Conservation (phyloP, 2,329 filamentous ascomycete genomes). For the Penicillium crustosum region DNA sequence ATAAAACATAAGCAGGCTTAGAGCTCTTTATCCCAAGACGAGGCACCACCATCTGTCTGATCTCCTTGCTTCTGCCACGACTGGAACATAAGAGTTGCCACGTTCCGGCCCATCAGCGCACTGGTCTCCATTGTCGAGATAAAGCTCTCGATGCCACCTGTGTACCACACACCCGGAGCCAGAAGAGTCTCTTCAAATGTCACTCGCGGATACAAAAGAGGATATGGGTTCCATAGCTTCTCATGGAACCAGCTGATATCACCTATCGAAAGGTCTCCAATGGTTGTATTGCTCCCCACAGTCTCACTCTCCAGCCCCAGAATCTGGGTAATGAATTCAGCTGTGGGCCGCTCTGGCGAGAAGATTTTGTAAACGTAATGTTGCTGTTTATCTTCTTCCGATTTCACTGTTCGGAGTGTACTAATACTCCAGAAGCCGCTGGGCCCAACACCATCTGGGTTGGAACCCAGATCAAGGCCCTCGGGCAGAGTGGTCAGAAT, state of each 20-base stretch:
- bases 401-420: conserved; percentile 57
- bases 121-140: conserved; percentile 98
- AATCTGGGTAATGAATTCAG: conserved; percentile 50
- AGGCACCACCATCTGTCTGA: neutral
- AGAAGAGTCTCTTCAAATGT: conserved; percentile 82
- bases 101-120: conserved; percentile 75
- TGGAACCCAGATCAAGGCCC: conserved; percentile 44
- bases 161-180: conserved; percentile 55
- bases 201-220: conserved; percentile 76
- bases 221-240: conserved; percentile 80
- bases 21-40: neutral
- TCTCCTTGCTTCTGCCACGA: conserved; percentile 42
- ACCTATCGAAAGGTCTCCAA: conserved; percentile 37
- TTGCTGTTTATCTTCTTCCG: conserved; percentile 9
- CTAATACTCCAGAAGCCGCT: conserved; percentile 85
- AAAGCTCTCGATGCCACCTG: conserved; percentile 78
- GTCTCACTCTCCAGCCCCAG: conserved; percentile 43
- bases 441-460: conserved; percentile 62
- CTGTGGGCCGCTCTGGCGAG: conserved; percentile 53
- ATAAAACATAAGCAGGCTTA: neutral
- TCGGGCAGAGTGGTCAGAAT: conserved; percentile 79
- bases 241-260: conserved; percentile 74
- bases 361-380: conserved; percentile 69
- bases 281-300: conserved; percentile 28
- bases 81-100: conserved; percentile 56